phyloP scores from a whole-genome alignment of 208 protist genomes.

The Leishmania mexicana region DNA sequence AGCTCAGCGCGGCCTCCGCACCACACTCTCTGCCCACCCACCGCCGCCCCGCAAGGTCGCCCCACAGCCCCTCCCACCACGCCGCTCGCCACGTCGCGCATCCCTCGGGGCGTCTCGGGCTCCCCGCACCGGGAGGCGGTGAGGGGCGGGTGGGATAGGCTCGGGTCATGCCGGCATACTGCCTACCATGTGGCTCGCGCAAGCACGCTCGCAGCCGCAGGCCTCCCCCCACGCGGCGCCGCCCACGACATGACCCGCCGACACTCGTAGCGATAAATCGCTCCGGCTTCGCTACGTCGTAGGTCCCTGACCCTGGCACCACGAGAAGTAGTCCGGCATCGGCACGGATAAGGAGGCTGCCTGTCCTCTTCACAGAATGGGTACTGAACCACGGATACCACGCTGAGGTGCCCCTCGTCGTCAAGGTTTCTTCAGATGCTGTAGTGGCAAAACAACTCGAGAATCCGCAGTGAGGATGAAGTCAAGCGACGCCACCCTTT shows the following conservation, averaged over 20 bases:
- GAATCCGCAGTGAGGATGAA: not conserved
- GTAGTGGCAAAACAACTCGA: not conserved
- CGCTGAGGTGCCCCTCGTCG: not conserved
- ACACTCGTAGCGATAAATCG: not conserved
- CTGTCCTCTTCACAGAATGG: not conserved
- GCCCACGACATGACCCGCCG: not conserved
- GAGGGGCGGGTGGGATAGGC: not conserved
- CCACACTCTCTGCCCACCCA: not conserved
- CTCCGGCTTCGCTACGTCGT: not conserved
- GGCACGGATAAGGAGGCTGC: not conserved
- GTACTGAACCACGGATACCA: not conserved
- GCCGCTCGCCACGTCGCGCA: not conserved
- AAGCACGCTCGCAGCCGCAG: not conserved
- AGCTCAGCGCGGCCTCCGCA: not conserved
- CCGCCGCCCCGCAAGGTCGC: not conserved
- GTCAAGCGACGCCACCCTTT: not conserved
- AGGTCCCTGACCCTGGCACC: not conserved
- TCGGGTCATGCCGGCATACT: not conserved
- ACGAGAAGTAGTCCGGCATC: not conserved
- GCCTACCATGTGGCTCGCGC: not conserved
- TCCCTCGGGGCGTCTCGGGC: not conserved
- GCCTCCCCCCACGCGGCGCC: not conserved
- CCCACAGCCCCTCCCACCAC: too few species aligned
- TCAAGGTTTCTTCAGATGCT: not conserved
- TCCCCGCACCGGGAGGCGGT: not conserved